Evolutionary conservation across 2,329 filamentous ascomycete species (phyloP).

Genomic region (Purpureocillium lavendulum): DNA sequence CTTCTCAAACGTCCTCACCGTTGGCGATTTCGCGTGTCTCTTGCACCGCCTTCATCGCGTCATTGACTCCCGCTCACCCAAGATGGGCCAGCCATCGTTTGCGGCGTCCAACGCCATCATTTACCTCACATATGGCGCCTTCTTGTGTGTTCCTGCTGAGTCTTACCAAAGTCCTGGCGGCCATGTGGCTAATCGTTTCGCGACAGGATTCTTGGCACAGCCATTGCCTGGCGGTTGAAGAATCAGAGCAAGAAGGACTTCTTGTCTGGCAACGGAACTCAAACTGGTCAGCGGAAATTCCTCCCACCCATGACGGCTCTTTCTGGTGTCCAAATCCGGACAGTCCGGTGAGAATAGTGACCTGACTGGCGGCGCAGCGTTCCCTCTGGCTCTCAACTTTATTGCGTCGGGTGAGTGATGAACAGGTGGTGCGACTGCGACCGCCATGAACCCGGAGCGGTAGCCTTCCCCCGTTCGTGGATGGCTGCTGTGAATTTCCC

Average conservation of each 20-base stretch:
- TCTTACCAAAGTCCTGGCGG: background rate
- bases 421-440: conserved; percentile 13
- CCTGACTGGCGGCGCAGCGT: conserved; percentile 38
- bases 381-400: conserved; percentile 80
- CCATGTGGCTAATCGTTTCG: conserved; percentile 8
- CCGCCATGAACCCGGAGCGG: conserved; percentile 46
- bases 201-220: conserved; percentile 53
- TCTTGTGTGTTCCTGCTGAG: conserved; percentile 51
- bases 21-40: background rate
- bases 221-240: conserved; percentile 48
- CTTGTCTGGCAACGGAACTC: conserved; percentile 69
- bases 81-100: conserved; percentile 68
- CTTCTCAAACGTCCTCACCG: no score
- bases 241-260: conserved; percentile 63
- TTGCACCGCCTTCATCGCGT: background rate
- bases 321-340: background rate
- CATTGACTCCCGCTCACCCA: conserved; percentile 5
- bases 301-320: background rate
- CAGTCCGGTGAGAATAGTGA: background rate
- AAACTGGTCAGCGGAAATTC: conserved; percentile 59
- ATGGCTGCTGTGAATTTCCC: background rate
- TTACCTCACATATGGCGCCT: conserved; percentile 69
- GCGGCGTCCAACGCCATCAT: conserved; percentile 77
- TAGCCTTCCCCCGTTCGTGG: conserved; percentile 33
- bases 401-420: conserved; percentile 79